Conservation (phyloP, 768 basidiomycete species). For the Lactifluus echinatus region DNA sequence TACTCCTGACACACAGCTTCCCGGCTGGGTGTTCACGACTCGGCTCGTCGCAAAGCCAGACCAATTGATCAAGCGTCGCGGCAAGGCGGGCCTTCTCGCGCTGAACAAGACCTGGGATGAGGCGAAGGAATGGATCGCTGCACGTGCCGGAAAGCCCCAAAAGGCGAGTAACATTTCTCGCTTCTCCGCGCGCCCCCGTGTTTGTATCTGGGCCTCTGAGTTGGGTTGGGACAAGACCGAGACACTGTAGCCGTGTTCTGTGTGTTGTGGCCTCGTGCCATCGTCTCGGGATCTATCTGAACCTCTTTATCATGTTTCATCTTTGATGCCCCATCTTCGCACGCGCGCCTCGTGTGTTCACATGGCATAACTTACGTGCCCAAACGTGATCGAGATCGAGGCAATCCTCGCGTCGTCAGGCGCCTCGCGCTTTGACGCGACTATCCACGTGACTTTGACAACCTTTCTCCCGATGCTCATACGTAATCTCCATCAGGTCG, state of each 20-base stretch:
- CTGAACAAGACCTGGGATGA: constrained; percentile 91
- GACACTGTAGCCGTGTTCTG: neutral
- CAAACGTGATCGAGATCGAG: neutral
- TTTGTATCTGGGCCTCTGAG: neutral
- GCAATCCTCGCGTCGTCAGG: neutral
- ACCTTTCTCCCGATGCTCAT: neutral
- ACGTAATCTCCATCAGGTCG: constrained; percentile 50
- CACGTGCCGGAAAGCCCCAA: constrained; percentile 87
- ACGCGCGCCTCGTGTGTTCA: constrained; percentile 2
- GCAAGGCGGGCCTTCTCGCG: constrained; percentile 92
- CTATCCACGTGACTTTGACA: constrained; percentile 18
- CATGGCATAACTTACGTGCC: neutral
- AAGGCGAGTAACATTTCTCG: constrained; percentile 42
- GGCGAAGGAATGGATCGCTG: constrained; percentile 79
- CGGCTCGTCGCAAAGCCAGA: constrained; percentile 96
- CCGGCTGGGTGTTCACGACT: constrained; percentile 71
- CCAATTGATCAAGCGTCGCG: constrained; percentile 98
- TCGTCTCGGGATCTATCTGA: neutral
- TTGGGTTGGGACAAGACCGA: constrained; percentile 8
- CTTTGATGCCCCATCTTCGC: neutral
- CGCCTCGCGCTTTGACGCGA: neutral
- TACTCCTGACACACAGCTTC: constrained; percentile 53
- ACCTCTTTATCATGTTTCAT: constrained; percentile 2
- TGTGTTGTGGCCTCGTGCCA: neutral
- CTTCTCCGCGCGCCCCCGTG: neutral